A percentile compares a stretch with the other conserved stretches of the same genome.
Evolutionary conservation across 2,329 filamentous ascomycete species (phyloP).

Genomic region (Alternaria gansuensis): DNA sequence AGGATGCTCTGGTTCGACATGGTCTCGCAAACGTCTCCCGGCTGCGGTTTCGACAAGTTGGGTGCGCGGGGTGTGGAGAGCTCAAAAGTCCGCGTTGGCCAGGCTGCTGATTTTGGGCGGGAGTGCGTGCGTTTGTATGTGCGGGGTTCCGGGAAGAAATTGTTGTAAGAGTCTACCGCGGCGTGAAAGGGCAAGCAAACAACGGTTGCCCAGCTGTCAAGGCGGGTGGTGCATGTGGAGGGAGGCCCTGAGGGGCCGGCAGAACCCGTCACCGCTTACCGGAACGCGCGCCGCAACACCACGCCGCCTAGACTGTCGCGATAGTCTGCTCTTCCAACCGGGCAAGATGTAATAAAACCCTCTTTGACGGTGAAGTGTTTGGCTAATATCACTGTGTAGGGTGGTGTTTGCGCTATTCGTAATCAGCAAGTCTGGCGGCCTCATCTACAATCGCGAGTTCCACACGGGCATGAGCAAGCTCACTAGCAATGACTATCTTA

Average conservation of each 20-base stretch:
- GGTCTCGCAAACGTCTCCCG: conserved; percentile 12
- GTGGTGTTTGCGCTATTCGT: conserved; percentile 94
- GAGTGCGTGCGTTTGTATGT: not conserved
- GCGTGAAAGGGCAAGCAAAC: conserved; percentile 13
- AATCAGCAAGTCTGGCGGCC: conserved; percentile 97
- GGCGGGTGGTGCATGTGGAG: conserved; percentile 14
- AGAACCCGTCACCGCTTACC: conserved; percentile 24
- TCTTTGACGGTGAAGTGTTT: not conserved
- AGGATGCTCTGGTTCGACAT: conserved; percentile 90
- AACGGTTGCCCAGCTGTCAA: conserved; percentile 16
- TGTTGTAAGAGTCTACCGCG: not conserved
- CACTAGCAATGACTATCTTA: conserved; percentile 94
- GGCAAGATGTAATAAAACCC: conserved; percentile 27
- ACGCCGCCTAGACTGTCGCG: conserved; percentile 10
- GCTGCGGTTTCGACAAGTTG: conserved; percentile 6
- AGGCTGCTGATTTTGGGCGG: not conserved
- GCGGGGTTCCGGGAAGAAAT: not conserved
- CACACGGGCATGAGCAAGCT: conserved; percentile 86
- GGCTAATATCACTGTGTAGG: conserved; percentile 62
- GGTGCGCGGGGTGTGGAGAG: conserved; percentile 3
- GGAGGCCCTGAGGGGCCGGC: conserved; percentile 26
- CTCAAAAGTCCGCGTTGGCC: conserved; percentile 5
- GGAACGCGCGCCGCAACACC: conserved; percentile 20
- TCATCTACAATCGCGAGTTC: conserved; percentile 96
- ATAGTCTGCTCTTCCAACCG: conserved; percentile 7